These are phyloP conservation scores for Catenaria anguillulae DNA, from an alignment of 371 early-diverging fungal species.

Conservation along the genomic window DNA sequence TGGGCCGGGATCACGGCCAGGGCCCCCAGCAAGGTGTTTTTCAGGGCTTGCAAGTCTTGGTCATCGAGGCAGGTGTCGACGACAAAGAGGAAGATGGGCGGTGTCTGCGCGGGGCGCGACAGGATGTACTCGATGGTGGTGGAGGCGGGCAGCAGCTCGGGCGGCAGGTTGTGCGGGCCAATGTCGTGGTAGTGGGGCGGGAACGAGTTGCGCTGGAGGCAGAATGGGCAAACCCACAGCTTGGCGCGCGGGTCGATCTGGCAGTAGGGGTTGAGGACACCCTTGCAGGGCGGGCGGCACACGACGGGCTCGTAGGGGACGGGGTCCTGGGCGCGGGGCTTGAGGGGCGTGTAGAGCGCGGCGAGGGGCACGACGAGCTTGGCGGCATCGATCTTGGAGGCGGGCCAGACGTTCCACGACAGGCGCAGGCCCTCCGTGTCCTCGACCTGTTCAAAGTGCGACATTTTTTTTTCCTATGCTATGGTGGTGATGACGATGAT, in stretches of 20 bases:
- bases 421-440: slow-evolving; percentile 79
- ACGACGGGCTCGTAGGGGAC: slow-evolving; percentile 94
- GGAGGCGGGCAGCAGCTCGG: slow-evolving; percentile 87
- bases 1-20: slow-evolving; percentile 84
- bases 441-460: slow-evolving; percentile 13
- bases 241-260: slow-evolving; percentile 87
- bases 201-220: slow-evolving; percentile 90
- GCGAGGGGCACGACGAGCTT: slow-evolving; percentile 94
- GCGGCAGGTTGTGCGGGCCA: slow-evolving; percentile 82
- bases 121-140: slow-evolving; percentile 97
- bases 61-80: slow-evolving; percentile 94
- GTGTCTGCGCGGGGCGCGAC: slow-evolving; percentile 41
- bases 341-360: slow-evolving; percentile 92
- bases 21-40: slow-evolving; percentile 79
- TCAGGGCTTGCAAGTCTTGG: slow-evolving; percentile 89
- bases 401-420: slow-evolving; percentile 98
- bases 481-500: neutral
- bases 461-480: neutral
- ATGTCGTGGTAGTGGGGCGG: slow-evolving; percentile 98
- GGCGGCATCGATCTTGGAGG: slow-evolving; percentile 81
- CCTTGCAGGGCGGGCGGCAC: slow-evolving; percentile 92
- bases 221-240: slow-evolving; percentile 99
- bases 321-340: slow-evolving; percentile 74
- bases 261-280: slow-evolving; percentile 96
- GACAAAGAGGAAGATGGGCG: slow-evolving; percentile 94